These are phyloP conservation scores for Sordaria brevicollis DNA, from an alignment of 495 filamentous ascomycete genomes.

Conservation along the genomic window DNA sequence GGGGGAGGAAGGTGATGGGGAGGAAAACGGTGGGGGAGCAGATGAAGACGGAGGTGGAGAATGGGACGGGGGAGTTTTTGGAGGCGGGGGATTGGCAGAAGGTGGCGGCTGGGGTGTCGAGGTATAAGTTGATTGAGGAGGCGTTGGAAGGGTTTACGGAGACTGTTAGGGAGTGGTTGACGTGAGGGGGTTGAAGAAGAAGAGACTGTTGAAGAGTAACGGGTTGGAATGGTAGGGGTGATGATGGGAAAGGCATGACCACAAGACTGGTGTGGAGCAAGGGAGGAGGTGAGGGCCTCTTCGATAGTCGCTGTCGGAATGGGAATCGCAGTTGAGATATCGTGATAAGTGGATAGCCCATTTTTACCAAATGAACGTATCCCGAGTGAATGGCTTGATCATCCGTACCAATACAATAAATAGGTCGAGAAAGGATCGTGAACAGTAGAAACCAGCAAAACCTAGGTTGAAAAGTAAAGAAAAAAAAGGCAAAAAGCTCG, in stretches of 20 bases:
- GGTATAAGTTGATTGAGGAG: constrained; percentile 11
- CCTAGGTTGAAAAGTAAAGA: background rate
- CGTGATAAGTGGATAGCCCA: too few relatives aligned
- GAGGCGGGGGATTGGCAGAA: constrained; percentile 13
- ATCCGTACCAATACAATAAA: too few relatives aligned
- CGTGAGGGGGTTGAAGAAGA: background rate
- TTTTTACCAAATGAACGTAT: too few relatives aligned
- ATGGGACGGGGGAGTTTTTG: background rate
- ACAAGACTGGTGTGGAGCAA: too few relatives aligned
- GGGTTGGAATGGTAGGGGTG: too few relatives aligned
- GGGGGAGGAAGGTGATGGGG: constrained; percentile 1
- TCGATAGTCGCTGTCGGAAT: too few relatives aligned
- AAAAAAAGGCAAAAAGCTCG: background rate
- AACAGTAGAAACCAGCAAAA: background rate
- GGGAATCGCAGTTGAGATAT: too few relatives aligned
- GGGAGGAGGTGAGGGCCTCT: too few relatives aligned
- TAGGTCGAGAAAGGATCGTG: too few relatives aligned
- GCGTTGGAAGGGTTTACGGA: constrained; percentile 4
- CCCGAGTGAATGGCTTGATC: too few relatives aligned
- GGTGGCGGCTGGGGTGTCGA: constrained; percentile 5
- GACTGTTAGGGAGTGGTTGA: background rate
- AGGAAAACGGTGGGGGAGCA: constrained; percentile 8
- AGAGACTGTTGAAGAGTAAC: background rate
- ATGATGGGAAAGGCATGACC: background rate
- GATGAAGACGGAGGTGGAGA: background rate